phyloP scores from a whole-genome alignment of 2,329 filamentous ascomycete species.

The Pseudogymnoascus sp. region DNA sequence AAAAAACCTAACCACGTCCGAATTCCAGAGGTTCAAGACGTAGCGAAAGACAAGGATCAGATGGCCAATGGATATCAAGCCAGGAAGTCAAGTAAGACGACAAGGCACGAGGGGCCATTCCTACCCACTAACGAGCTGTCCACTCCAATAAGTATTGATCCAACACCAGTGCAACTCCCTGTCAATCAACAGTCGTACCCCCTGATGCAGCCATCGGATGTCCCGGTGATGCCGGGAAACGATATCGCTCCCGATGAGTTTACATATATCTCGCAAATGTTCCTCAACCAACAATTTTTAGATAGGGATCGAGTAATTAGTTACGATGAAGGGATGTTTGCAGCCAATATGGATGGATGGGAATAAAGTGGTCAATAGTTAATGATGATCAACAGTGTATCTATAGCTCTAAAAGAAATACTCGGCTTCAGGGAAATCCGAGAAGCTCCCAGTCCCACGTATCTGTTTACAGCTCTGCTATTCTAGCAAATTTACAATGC shows the following conservation, averaged over 20 bases:
- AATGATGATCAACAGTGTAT: not conserved
- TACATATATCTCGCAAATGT: constrained; percentile 19
- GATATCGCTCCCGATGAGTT: constrained; percentile 18
- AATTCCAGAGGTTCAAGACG: not conserved
- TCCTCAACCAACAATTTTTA: constrained; percentile 24
- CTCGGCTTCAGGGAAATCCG: not conserved
- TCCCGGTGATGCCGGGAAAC: not conserved
- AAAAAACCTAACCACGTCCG: not conserved
- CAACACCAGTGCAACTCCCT: not conserved
- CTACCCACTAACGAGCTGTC: not conserved
- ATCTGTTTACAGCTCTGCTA: not conserved
- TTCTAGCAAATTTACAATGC: not conserved
- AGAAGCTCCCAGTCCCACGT: not conserved
- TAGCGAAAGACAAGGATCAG: not conserved
- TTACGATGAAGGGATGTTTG: constrained; percentile 16
- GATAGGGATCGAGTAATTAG: constrained; percentile 27
- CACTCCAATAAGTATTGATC: not conserved
- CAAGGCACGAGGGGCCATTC: not conserved
- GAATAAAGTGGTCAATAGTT: not conserved
- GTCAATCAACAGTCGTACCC: constrained; percentile 9
- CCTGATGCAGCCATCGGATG: constrained; percentile 2
- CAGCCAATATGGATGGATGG: constrained; percentile 5
- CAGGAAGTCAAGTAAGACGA: not conserved
- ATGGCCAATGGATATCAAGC: not conserved
- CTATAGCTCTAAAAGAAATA: constrained; percentile 1